Percentiles rank a stretch among this genome's conserved stretches.
These are phyloP conservation scores for Pseudocercospora vitis DNA, from an alignment of 2,329 filamentous ascomycete species.

Conservation along the genomic window DNA sequence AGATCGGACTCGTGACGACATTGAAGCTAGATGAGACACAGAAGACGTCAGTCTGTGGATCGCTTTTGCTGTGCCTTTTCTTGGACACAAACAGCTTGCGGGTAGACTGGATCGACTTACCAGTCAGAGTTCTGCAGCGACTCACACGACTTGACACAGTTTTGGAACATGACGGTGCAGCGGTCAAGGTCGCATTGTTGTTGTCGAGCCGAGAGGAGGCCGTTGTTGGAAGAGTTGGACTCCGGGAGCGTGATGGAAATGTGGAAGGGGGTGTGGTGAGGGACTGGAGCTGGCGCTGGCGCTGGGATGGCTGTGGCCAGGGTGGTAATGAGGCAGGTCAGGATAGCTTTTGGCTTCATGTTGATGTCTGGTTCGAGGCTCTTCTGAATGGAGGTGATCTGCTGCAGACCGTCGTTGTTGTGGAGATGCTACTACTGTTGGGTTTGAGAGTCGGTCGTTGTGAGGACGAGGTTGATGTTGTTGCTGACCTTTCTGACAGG, in stretches of 20 bases:
- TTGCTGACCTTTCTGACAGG: neutral
- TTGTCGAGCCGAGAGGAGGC: neutral
- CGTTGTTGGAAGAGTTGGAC: neutral
- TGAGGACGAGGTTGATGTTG: too few relatives aligned
- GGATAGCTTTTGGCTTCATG: neutral
- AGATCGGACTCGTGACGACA: slow-evolving; percentile 3
- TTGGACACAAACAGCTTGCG: neutral
- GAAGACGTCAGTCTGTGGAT: neutral
- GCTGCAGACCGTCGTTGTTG: too few relatives aligned
- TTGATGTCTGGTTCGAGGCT: too few relatives aligned
- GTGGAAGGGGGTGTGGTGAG: neutral
- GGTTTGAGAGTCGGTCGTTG: too few relatives aligned
- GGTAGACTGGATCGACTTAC: too few relatives aligned
- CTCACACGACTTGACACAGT: slow-evolving; percentile 3
- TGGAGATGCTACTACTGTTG: too few relatives aligned
- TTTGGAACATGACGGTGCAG: neutral
- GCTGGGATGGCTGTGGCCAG: neutral
- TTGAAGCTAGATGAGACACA: too few relatives aligned
- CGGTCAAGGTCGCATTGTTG: neutral
- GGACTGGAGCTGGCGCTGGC: too few relatives aligned
- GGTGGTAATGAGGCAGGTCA: neutral
- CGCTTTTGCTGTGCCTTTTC: neutral
- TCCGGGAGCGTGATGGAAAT: neutral
- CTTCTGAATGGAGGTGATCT: too few relatives aligned
- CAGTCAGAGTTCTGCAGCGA: slow-evolving; percentile 1